Conservation (phyloP, 805 yeast species). For the Candida tibetensis region DNA sequence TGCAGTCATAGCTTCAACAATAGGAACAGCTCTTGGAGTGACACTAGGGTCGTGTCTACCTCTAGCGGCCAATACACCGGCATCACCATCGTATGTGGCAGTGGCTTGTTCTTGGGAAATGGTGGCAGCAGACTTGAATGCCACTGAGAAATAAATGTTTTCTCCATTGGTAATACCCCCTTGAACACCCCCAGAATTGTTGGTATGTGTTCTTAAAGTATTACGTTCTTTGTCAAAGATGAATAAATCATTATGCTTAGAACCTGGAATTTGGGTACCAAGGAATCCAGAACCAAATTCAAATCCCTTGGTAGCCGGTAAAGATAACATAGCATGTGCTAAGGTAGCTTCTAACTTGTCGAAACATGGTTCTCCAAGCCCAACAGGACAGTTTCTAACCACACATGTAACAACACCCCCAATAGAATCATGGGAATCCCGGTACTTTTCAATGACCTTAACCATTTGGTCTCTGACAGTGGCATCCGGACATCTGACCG, state of each 20-base stretch:
- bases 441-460: conserved; percentile 78
- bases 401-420: conserved; percentile 99
- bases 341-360: conserved; percentile 93
- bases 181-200: conserved; percentile 95
- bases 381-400: conserved; percentile 86
- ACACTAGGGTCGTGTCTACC: conserved; percentile 99
- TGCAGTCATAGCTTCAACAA: conserved; percentile 98
- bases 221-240: conserved; percentile 55
- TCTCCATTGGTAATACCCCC: conserved; percentile 99
- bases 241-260: conserved; percentile 91
- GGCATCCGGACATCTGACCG: conserved; percentile 90
- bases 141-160: conserved; percentile 88
- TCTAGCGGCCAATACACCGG: conserved; percentile 87
- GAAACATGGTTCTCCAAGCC: conserved; percentile 97
- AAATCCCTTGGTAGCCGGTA: conserved; percentile 97
- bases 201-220: conserved; percentile 79
- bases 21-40: conserved; percentile 97
- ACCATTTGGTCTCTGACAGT: conserved; percentile 74
- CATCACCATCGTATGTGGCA: conserved; percentile 81
- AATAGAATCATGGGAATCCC: conserved; percentile 86
- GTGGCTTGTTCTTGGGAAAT: conserved; percentile 91
- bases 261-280: conserved; percentile 88
- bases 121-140: conserved; percentile 98
- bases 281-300: conserved; percentile 96
- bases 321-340: conserved; percentile 97